Conservation (phyloP, 2,329 filamentous ascomycete genomes). For the Aspergillus melleus region DNA sequence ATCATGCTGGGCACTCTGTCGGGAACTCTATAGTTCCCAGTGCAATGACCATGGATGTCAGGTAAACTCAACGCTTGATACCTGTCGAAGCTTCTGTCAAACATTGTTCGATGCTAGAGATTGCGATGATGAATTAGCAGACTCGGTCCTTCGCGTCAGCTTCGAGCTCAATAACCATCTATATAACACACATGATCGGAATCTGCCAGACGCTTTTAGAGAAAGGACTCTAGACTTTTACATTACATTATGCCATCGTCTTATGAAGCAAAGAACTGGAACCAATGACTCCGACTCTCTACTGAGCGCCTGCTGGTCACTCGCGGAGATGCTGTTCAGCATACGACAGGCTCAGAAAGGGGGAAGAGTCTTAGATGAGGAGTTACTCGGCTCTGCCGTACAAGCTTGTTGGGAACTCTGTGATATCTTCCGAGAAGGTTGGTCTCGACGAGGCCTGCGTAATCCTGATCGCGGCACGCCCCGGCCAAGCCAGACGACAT, state of each 20-base stretch:
- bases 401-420: slow-evolving; percentile 95
- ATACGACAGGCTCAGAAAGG: slow-evolving; percentile 79
- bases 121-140: slow-evolving; percentile 73
- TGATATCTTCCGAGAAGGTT: slow-evolving; percentile 88
- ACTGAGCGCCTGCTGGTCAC: slow-evolving; percentile 80
- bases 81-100: slow-evolving; percentile 91
- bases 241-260: slow-evolving; percentile 83
- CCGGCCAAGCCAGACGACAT: slow-evolving; percentile 73
- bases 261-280: slow-evolving; percentile 91
- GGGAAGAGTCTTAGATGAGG: slow-evolving; percentile 72
- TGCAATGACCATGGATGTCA: slow-evolving; percentile 69
- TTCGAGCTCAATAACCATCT: slow-evolving; percentile 95
- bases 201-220: slow-evolving; percentile 79
- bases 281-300: slow-evolving; percentile 80
- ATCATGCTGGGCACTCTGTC: slow-evolving; percentile 89
- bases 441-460: slow-evolving; percentile 74
- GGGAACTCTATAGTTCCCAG: slow-evolving; percentile 79
- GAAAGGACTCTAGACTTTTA: slow-evolving; percentile 94
- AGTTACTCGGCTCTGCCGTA: slow-evolving; percentile 80
- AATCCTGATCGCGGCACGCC: slow-evolving; percentile 76
- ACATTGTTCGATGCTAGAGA: slow-evolving; percentile 82
- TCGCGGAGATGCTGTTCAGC: slow-evolving; percentile 92
- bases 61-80: slow-evolving; percentile 73
- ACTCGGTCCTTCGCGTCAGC: slow-evolving; percentile 86
- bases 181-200: slow-evolving; percentile 86